A percentile compares a stretch with the other conserved stretches of the same genome.
These are phyloP conservation scores for Glycine latifolia DNA, from an alignment of 306 rosid genomes.

Conservation along the genomic window DNA sequence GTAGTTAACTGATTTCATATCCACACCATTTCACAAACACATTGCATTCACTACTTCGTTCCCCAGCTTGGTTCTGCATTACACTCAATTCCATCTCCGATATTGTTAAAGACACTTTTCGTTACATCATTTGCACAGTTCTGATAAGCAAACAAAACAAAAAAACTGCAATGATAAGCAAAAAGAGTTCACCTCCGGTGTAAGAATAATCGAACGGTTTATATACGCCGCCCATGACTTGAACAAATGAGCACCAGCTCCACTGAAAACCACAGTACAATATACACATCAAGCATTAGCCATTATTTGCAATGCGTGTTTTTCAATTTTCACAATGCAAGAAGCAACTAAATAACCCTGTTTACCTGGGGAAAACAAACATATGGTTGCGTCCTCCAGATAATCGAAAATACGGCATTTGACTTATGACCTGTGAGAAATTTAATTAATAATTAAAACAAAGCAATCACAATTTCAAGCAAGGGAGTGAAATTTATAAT, in stretches of 20 bases:
- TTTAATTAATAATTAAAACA: constrained; percentile 15
- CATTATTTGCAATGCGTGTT: neutral
- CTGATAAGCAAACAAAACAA: constrained; percentile 2
- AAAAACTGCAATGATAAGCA: neutral
- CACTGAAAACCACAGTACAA: constrained; percentile 61
- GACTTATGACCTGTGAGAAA: constrained; percentile 73
- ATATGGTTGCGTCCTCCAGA: constrained; percentile 96
- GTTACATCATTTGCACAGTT: neutral
- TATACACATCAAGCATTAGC: constrained; percentile 28
- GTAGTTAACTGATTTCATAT: constrained; percentile 14
- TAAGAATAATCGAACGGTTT: constrained; percentile 89
- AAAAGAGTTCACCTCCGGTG: constrained; percentile 75
- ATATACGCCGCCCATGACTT: constrained; percentile 87
- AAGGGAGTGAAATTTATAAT: neutral
- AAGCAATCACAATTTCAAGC: constrained; percentile 15
- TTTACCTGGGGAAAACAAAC: constrained; percentile 94
- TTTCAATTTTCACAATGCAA: neutral
- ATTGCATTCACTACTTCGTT: constrained; percentile 20
- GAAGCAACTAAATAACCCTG: neutral
- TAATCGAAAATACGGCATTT: constrained; percentile 92
- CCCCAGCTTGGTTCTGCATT: neutral
- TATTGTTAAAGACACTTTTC: neutral
- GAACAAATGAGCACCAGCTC: constrained; percentile 97
- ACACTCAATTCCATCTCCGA: constrained; percentile 10
- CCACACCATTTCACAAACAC: neutral